Evolutionary conservation across 2,329 filamentous ascomycete genomes (phyloP), one percentile per base, ranked within the genome.

Genomic region (Fusarium chaquense): DNA sequence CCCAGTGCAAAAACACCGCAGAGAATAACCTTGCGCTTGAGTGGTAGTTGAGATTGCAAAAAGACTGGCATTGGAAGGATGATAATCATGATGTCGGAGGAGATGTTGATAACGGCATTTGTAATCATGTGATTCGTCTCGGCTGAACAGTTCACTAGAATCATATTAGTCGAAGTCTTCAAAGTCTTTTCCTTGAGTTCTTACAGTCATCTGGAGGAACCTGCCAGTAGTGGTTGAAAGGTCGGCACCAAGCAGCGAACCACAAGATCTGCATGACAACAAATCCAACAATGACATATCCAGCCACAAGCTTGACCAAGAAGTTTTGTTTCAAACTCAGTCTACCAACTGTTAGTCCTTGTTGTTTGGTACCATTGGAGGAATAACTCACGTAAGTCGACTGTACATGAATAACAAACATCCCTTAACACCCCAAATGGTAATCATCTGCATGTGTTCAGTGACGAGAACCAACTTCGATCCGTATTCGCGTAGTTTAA

Each of bases 391-490:
- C 78, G 84, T 85, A 46, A 88, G 76, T 56, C 85, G 83, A 44
- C 81, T 78, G 58, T 87, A 88, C 79, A 88, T 82, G 57, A 87
- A 76, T 11, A 89, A 70, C 61, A 89, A 78, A 67, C 73, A 88
- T 2, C 79, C 77, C 69, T 89, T 89, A 53, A 88, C 80, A 0
- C 79, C 77, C 83, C 85, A 89, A 18, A 85, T 83, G 0, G 84
- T 82, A 45, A 88, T 81, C 22, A 91, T 81, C 80, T 91, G 90
- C 65, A 84, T 82, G 70, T 89, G 82, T 63, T 90, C 88, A 0
- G 86, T 86, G 12, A 89, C 83, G 16, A 89, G 81, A 1, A 89
- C 87, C 76, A 88, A 82, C 79, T 90, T 90, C 50, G 86, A 88
- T 20, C 88, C 88, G 44, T 76, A 79, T 3, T 80, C 76, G 46